phyloP scores from a whole-genome alignment of 139 green algal species.

The Astrephomene gubernaculifera region DNA sequence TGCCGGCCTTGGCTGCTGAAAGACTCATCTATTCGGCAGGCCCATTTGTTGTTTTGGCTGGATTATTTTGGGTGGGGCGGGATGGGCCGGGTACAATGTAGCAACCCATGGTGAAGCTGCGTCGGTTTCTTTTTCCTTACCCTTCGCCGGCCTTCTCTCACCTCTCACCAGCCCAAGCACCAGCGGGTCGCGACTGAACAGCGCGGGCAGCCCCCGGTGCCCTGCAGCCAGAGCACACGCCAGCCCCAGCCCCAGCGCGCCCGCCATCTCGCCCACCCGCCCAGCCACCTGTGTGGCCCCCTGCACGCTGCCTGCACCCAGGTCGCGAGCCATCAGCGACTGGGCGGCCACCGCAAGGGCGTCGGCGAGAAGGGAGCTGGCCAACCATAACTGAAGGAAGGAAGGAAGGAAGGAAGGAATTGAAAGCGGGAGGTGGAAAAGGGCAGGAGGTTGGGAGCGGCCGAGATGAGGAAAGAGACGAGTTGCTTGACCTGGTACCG shows the following conservation, averaged over 20 bases:
- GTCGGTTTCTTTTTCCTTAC: too few relatives aligned
- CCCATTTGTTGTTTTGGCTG: too few relatives aligned
- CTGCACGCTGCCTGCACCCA: conserved; percentile 49
- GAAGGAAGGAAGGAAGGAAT: too few relatives aligned
- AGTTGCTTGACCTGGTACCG: too few relatives aligned
- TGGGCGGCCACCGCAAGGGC: conserved; percentile 85
- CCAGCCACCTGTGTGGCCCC: conserved; percentile 41
- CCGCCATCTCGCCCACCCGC: not conserved
- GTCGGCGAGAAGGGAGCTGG: conserved; percentile 78
- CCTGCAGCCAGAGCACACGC: conserved; percentile 44
- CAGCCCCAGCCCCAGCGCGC: conserved; percentile 63
- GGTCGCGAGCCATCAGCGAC: conserved; percentile 71
- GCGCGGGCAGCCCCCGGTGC: not conserved
- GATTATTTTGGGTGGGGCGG: too few relatives aligned
- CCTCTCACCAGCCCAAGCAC: conserved; percentile 57
- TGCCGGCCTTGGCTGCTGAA: too few relatives aligned
- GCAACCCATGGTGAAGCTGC: too few relatives aligned
- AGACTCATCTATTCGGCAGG: too few relatives aligned
- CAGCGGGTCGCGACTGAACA: conserved; percentile 72
- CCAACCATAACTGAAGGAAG: conserved; percentile 77
- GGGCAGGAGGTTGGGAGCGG: not conserved
- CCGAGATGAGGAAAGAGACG: too few relatives aligned
- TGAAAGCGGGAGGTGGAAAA: too few relatives aligned
- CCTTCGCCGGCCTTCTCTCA: too few relatives aligned
- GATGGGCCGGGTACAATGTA: too few relatives aligned